A percentile compares a stretch with the other conserved stretches of the same genome.
These are phyloP conservation scores for Aspergillus avenaceus DNA, from an alignment of 495 filamentous ascomycete genomes.

Conservation along the genomic window DNA sequence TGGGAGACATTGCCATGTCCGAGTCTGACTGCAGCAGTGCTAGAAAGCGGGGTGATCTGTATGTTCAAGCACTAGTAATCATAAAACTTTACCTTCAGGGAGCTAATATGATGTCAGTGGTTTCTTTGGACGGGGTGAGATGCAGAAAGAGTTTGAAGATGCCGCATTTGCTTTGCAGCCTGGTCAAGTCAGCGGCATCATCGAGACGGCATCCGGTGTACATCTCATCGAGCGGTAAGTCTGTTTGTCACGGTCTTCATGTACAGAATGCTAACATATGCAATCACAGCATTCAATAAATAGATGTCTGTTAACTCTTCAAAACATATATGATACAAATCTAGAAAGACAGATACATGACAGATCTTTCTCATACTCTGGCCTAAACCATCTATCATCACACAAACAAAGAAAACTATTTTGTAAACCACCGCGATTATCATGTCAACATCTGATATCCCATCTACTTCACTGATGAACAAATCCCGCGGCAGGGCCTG, in stretches of 20 bases:
- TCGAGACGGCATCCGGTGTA: conserved; percentile 89
- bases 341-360: not conserved
- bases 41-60: conserved; percentile 88
- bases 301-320: not conserved
- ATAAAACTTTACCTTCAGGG: not conserved
- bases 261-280: conserved; percentile 11
- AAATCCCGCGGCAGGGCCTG: no score
- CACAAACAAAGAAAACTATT: no score
- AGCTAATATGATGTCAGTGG: conserved; percentile 51
- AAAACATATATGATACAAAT: conserved; percentile 4
- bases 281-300: conserved; percentile 30
- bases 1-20: conserved; percentile 77
- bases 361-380: not conserved
- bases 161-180: conserved; percentile 82
- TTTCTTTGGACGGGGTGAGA: conserved; percentile 88
- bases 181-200: conserved; percentile 77
- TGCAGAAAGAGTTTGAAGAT: conserved; percentile 99
- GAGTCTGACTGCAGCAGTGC: conserved; percentile 96
- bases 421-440: no score
- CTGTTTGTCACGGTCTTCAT: not conserved
- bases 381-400: no score
- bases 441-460: no score
- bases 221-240: conserved; percentile 92
- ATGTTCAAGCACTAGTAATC: conserved; percentile 24
- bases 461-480: no score